Evolutionary conservation across 257 asterid species (phyloP), one percentile per base, ranked within the genome.

Genomic region (Galeopsis tetrahit): DNA sequence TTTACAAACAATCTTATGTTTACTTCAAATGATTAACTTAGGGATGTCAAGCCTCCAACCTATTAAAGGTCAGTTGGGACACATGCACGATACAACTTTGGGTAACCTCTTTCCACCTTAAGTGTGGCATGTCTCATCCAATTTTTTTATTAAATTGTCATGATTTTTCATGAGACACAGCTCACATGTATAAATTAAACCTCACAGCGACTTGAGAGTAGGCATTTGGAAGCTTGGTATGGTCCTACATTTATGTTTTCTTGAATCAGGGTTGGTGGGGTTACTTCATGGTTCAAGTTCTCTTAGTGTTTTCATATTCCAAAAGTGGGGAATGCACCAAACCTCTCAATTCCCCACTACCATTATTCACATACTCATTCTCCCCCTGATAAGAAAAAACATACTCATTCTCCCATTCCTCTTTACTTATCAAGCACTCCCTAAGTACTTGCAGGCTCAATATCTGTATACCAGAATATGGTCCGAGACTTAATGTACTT

Each of bases 151-250:
- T 2, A 31, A 34, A 11, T 33, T 11, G 39, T 33, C 7, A 11
- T 59, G 65, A 28, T 9, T 13, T 59, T 59, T 34, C 11, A 11
- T 59, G 38, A 34, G 4, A 11, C 28, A 34, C 14, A 11, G 10
- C 9, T 34, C 14, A 34, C 65, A 33, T 59, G 6, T 59, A 35
- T 58, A 32, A 4, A 10, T 31, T 58, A 32, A 11, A 35, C 63
- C 42, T 56, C 32, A 32, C 28, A 21, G 28, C 28, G 61, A 3
- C 15, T 55, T 63, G 42, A 49, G 55, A 49, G 56, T 66, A 57
- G 34, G 28, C 38, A 13, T 64, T 64, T 32, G 65, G 60, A 43
- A 56, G 61, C 38, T 74, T 58, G 15, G 34, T 35, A 46, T 46
- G 52, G 13, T n/a, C 32, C 21, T 65, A 40, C 36, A 40, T 36